Evolutionary conservation across 1,284 basidiomycete genomes (phyloP).

Genomic region (Xerocomus minutiporus): DNA sequence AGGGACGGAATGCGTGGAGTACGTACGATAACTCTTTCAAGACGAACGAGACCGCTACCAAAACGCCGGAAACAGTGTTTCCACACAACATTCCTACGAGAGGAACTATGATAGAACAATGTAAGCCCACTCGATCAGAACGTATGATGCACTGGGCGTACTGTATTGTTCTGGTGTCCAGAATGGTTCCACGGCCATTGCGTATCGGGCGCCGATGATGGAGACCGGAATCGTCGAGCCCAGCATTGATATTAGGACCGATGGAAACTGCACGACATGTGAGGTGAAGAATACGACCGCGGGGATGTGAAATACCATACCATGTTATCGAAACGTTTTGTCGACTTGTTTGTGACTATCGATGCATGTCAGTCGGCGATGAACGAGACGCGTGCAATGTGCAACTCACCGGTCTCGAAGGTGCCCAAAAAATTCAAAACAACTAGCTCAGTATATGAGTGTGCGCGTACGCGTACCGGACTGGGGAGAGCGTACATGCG

Average conservation of each 20-base stretch:
- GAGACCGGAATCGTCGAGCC: constrained; percentile 77
- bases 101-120: constrained; percentile 51
- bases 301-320: constrained; percentile 43
- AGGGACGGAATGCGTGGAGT: not conserved
- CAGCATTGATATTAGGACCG: constrained; percentile 65
- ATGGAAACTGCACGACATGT: constrained; percentile 51
- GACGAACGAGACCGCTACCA: constrained; percentile 62
- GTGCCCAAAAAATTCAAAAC: constrained; percentile 72
- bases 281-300: constrained; percentile 2
- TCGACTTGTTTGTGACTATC: constrained; percentile 65
- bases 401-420: constrained; percentile 53
- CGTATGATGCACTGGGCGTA: constrained; percentile 33
- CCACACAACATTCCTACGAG: constrained; percentile 87
- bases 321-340: constrained; percentile 71
- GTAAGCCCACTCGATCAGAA: not conserved
- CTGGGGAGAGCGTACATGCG: constrained; percentile 44
- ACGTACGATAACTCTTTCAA: constrained; percentile 64
- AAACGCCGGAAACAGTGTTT: constrained; percentile 69
- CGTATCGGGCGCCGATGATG: constrained; percentile 70
- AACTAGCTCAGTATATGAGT: constrained; percentile 33
- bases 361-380: constrained; percentile 1
- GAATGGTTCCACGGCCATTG: constrained; percentile 73
- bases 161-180: constrained; percentile 81
- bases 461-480: not conserved
- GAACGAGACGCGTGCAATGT: not conserved